phyloP scores from a whole-genome alignment of 306 rosid genomes.

The Fagus sylvatica region DNA sequence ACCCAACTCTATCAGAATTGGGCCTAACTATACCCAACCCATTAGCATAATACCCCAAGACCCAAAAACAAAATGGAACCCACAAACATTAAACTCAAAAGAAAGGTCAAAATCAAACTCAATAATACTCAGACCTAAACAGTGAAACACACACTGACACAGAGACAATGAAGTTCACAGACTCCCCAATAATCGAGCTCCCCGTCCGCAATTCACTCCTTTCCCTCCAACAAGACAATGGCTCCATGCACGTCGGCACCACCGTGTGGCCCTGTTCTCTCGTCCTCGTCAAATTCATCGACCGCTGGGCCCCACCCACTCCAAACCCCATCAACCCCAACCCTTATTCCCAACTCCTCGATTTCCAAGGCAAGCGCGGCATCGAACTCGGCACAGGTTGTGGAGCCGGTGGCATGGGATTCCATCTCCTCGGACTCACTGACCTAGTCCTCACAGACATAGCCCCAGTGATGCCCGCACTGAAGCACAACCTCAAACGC shows the following conservation, averaged over 20 bases:
- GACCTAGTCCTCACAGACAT: constrained; percentile 81
- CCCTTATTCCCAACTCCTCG: constrained; percentile 66
- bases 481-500: constrained; percentile 70
- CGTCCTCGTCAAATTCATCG: constrained; percentile 79
- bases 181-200: constrained; percentile 76
- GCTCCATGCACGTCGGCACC: constrained; percentile 85
- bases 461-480: constrained; percentile 87
- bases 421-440: constrained; percentile 71
- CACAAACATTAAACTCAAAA: not conserved
- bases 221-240: constrained; percentile 84
- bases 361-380: constrained; percentile 71
- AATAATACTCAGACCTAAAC: not conserved
- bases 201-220: constrained; percentile 53
- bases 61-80: not conserved
- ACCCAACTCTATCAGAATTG: not conserved
- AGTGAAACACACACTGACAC: not conserved
- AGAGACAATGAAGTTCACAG: constrained; percentile 66
- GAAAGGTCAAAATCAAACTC: too few species aligned
- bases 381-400: constrained; percentile 89
- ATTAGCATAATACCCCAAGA: not conserved
- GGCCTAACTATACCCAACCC: not conserved
- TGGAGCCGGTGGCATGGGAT: constrained; percentile 90
- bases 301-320: constrained; percentile 61
- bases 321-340: constrained; percentile 7
- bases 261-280: constrained; percentile 95